Percentiles rank a stretch among this genome's conserved stretches.
Conservation (phyloP, 2,329 filamentous ascomycete species). For the Neofusicoccum umdonicola region DNA sequence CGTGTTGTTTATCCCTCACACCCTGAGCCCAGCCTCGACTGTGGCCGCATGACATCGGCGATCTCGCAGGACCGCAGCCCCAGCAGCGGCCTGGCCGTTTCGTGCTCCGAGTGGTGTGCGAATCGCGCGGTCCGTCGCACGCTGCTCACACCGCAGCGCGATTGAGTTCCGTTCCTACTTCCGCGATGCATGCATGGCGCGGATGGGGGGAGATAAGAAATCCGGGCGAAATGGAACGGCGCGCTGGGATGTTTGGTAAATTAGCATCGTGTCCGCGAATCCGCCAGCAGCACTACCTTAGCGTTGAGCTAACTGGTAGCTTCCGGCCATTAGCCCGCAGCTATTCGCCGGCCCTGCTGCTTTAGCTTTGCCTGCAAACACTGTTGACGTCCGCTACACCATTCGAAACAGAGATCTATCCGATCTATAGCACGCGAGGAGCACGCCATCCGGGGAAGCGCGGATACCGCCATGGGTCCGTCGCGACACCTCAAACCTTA, state of each 20-base stretch:
- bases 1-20: not conserved
- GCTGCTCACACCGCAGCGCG: not conserved
- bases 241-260: not conserved
- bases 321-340: not conserved
- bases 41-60: conserved; percentile 7
- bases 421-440: not conserved
- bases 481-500: not conserved
- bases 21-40: not conserved
- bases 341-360: not conserved
- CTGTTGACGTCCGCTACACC: not conserved
- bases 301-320: conserved; percentile 3
- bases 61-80: not conserved
- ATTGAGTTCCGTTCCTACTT: not conserved
- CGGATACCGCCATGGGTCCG: not conserved
- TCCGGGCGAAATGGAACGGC: not conserved
- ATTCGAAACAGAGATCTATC: not conserved
- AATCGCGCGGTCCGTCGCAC: not conserved
- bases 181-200: not conserved
- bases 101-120: not conserved
- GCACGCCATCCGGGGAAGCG: not conserved
- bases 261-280: not conserved
- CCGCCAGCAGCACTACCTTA: not conserved
- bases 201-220: not conserved
- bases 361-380: not conserved
- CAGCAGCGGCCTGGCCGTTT: not conserved